These are phyloP conservation scores for Aspergillus brasiliensis DNA, from an alignment of 2,329 filamentous ascomycete species.

Conservation along the genomic window DNA sequence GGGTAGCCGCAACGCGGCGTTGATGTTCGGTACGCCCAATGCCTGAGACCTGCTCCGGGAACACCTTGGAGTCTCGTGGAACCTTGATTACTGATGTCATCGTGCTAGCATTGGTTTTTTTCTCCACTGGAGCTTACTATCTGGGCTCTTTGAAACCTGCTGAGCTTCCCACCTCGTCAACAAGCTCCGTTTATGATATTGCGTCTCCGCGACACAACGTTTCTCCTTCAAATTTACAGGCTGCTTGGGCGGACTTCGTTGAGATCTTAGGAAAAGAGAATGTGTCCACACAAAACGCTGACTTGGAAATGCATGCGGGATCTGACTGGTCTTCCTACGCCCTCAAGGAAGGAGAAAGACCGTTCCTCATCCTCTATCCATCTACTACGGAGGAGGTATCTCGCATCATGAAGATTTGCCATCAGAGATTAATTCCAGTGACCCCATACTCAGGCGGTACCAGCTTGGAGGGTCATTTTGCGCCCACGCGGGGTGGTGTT, in stretches of 20 bases:
- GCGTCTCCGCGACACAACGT: conserved; percentile 57
- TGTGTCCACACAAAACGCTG: conserved; percentile 59
- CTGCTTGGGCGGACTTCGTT: conserved; percentile 65
- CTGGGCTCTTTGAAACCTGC: conserved; percentile 55
- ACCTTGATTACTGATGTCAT: background rate
- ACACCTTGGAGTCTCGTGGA: background rate
- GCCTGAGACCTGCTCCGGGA: background rate
- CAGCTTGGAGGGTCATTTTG: conserved; percentile 85
- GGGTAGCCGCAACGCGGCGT: conserved; percentile 41
- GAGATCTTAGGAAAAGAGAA: conserved; percentile 64
- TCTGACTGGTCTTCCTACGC: conserved; percentile 64
- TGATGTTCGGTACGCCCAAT: conserved; percentile 36
- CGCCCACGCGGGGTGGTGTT: conserved; percentile 78
- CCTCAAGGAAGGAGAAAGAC: conserved; percentile 45
- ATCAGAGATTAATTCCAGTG: conserved; percentile 77
- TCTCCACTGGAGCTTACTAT: conserved; percentile 58
- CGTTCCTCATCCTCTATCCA: conserved; percentile 72
- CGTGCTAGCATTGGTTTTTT: conserved; percentile 52
- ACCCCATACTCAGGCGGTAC: conserved; percentile 87
- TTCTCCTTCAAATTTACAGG: conserved; percentile 60
- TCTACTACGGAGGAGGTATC: conserved; percentile 78
- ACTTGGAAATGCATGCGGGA: conserved; percentile 60
- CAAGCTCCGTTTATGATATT: conserved; percentile 53
- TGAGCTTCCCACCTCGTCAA: conserved; percentile 56
- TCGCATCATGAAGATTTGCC: conserved; percentile 86